Percentiles rank a stretch among this genome's conserved stretches.
These are phyloP conservation scores for Chionographis japonica DNA, from an alignment of 106 monocot species.

Conservation along the genomic window DNA sequence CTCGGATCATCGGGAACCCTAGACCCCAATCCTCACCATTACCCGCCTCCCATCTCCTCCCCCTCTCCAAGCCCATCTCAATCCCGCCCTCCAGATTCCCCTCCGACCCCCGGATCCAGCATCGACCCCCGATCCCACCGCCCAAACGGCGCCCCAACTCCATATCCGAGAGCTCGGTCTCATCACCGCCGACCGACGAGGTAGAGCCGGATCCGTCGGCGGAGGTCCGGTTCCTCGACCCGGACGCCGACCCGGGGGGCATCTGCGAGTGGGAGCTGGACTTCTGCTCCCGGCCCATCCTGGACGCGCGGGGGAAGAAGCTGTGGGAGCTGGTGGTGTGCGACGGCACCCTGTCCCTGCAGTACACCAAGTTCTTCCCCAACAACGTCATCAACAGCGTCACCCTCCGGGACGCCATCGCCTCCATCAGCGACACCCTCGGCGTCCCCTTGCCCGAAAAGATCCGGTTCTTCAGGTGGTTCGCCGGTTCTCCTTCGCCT, in stretches of 20 bases:
- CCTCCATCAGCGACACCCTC: constrained; percentile 34
- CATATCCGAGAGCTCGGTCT: constrained; percentile 15
- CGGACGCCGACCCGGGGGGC: constrained; percentile 26
- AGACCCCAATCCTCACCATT: neutral
- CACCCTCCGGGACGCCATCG: constrained; percentile 83
- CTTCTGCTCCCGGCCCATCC: constrained; percentile 90
- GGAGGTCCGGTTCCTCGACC: constrained; percentile 78
- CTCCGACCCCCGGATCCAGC: neutral
- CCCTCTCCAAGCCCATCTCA: constrained; percentile 13
- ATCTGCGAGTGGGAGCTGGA: constrained; percentile 90
- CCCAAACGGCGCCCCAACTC: constrained; percentile 2
- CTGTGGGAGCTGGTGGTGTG: constrained; percentile 95
- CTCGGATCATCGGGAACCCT: constrained; percentile 16
- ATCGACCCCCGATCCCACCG: too few relatives aligned
- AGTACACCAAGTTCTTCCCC: constrained; percentile 90
- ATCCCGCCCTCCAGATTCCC: neutral
- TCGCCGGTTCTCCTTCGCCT: neutral
- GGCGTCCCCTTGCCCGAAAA: constrained; percentile 75
- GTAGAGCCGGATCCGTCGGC: constrained; percentile 21
- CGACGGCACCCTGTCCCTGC: constrained; percentile 74
- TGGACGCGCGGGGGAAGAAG: constrained; percentile 84
- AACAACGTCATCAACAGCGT: constrained; percentile 95
- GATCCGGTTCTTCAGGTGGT: constrained; percentile 82
- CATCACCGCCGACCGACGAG: constrained; percentile 10
- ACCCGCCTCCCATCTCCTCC: neutral